Evolutionary conservation across 2,329 filamentous ascomycete species (phyloP).

Genomic region (Xylariaceae sp.): DNA sequence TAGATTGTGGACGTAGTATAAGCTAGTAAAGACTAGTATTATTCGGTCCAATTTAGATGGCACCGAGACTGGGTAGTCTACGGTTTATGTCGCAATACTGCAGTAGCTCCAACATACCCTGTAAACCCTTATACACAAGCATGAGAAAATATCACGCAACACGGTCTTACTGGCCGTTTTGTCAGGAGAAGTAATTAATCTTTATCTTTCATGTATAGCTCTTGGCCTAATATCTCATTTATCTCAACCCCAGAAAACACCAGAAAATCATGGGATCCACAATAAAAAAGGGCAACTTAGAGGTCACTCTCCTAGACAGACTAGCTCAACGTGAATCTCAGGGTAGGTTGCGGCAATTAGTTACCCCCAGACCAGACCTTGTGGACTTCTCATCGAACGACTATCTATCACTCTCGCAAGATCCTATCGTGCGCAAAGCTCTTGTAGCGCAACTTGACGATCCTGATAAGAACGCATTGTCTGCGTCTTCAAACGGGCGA

Average conservation of each 20-base stretch:
- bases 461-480: background rate
- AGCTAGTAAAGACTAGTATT: no score
- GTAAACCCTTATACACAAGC: no score
- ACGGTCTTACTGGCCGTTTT: no score
- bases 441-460: constrained; percentile 10
- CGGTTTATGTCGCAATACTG: no score
- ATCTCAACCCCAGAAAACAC: background rate
- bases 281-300: constrained; percentile 19
- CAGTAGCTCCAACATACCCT: no score
- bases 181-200: no score
- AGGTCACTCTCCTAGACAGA: constrained; percentile 29
- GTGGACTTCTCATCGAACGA: constrained; percentile 81
- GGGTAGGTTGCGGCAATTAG: constrained; percentile 52
- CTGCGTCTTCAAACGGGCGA: constrained; percentile 18
- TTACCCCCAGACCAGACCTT: constrained; percentile 67
- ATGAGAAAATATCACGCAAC: no score
- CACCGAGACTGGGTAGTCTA: no score
- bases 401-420: constrained; percentile 75
- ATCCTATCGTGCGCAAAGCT: constrained; percentile 51
- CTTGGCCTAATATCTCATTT: background rate
- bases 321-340: constrained; percentile 36
- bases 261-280: constrained; percentile 1
- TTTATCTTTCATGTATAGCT: background rate
- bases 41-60: no score
- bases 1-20: no score